Percentiles rank a stretch among this genome's conserved stretches.
Conservation (phyloP, 352 stramenopile genomes). For the Phytopythium boreale region DNA sequence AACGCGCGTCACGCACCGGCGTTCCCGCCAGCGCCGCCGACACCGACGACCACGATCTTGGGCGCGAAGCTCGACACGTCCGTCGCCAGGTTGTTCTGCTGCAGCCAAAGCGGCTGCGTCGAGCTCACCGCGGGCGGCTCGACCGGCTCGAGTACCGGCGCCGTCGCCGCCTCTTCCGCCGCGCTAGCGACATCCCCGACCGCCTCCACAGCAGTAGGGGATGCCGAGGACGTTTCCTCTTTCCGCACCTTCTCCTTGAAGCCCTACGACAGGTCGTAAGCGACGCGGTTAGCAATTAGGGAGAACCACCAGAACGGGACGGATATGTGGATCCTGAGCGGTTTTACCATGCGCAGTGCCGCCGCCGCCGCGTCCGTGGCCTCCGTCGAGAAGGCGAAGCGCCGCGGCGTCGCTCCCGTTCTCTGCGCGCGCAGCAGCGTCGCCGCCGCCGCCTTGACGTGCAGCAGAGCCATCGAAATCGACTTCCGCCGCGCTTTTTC, state of each 20-base stretch:
- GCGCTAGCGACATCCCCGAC: slow-evolving; percentile 8
- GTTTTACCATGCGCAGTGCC: slow-evolving; percentile 61
- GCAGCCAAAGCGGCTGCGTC: slow-evolving; percentile 74
- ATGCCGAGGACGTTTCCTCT: slow-evolving; percentile 17
- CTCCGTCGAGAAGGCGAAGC: slow-evolving; percentile 52
- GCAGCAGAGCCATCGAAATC: slow-evolving; percentile 28
- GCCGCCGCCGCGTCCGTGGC: slow-evolving; percentile 69
- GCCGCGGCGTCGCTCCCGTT: slow-evolving; percentile 10
- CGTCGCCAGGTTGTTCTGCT: slow-evolving; percentile 51
- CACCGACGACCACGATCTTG: slow-evolving; percentile 86
- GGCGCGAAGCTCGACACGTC: slow-evolving; percentile 78
- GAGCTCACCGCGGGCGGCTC: slow-evolving; percentile 40
- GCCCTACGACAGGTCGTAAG: slow-evolving; percentile 14
- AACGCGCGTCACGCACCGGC: slow-evolving; percentile 34
- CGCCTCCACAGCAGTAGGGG: slow-evolving; percentile 3
- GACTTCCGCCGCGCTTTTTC: neutral
- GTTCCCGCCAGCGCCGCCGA: slow-evolving; percentile 87
- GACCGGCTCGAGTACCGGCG: slow-evolving; percentile 31
- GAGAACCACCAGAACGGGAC: neutral
- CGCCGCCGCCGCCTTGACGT: slow-evolving; percentile 29
- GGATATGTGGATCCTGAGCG: neutral
- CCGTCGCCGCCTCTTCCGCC: slow-evolving; percentile 5
- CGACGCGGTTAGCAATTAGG: neutral
- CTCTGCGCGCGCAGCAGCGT: slow-evolving; percentile 27
- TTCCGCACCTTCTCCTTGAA: slow-evolving; percentile 63